Conservation (phyloP, 306 rosid genomes). For the Albizia julibrissin region DNA sequence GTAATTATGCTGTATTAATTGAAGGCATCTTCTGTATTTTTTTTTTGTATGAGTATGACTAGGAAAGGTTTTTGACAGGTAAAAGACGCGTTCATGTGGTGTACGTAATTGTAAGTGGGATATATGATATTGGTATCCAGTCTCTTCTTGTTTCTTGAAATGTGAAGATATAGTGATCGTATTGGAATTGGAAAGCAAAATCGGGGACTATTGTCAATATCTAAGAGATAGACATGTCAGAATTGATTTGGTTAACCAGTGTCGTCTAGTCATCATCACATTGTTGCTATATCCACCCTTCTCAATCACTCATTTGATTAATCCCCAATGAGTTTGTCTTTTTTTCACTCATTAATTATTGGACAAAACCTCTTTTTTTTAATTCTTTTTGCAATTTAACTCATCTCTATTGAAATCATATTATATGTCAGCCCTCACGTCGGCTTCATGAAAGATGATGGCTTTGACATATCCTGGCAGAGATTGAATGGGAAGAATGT, state of each 20-base stretch:
- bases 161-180: not conserved
- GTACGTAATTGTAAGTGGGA: no score
- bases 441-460: not conserved
- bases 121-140: not conserved
- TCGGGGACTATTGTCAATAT: not conserved
- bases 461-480: not conserved
- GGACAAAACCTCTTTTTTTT: not conserved
- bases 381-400: no score
- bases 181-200: not conserved
- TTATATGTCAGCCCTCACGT: not conserved
- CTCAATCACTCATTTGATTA: not conserved
- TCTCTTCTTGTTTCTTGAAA: not conserved
- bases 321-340: not conserved
- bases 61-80: no score
- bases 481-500: not conserved
- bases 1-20: no score
- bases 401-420: no score
- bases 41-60: not conserved
- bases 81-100: no score
- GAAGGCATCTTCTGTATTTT: not conserved
- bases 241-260: not conserved
- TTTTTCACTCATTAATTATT: no score
- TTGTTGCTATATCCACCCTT: not conserved
- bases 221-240: not conserved
- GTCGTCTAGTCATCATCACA: not conserved